Conservation (phyloP, 768 basidiomycete genomes). For the Calocera cornea region DNA sequence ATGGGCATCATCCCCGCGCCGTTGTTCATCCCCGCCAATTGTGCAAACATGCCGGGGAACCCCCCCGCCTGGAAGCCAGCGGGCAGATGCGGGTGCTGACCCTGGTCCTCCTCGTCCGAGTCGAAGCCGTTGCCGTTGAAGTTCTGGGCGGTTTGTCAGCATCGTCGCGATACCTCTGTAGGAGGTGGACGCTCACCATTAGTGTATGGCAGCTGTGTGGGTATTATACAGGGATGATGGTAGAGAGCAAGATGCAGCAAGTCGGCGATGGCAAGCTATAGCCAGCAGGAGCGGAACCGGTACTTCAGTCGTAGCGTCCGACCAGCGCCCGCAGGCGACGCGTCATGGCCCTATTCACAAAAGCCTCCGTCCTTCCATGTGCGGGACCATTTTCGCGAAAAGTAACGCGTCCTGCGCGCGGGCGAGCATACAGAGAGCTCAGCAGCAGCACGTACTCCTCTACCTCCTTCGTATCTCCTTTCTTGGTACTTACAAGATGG, state of each 20-base stretch:
- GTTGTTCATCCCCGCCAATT: constrained; percentile 9
- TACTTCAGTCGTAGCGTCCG: background rate
- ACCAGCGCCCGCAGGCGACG: background rate
- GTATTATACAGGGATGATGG: constrained; percentile 3
- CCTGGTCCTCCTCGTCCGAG: constrained; percentile 12
- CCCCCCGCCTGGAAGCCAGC: constrained; percentile 10
- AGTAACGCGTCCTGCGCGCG: constrained; percentile 1
- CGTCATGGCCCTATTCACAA: background rate
- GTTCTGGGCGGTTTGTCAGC: constrained; percentile 10
- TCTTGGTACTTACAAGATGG: constrained; percentile 1
- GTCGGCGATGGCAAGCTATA: background rate
- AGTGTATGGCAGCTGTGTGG: constrained; percentile 1
- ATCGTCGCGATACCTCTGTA: background rate
- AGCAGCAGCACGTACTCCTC: background rate
- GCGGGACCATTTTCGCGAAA: background rate
- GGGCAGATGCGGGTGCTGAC: background rate
- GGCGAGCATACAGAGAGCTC: background rate
- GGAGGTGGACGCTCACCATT: background rate
- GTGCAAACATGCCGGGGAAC: constrained; percentile 11
- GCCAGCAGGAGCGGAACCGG: background rate
- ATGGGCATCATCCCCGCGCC: constrained; percentile 4
- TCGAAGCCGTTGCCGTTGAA: constrained; percentile 7
- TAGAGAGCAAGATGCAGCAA: background rate
- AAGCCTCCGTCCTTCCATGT: background rate
- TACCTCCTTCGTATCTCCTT: background rate